Percentiles rank a stretch among this genome's conserved stretches.
phyloP scores from a whole-genome alignment of 139 green algal species.

The Ulvella scutata region DNA sequence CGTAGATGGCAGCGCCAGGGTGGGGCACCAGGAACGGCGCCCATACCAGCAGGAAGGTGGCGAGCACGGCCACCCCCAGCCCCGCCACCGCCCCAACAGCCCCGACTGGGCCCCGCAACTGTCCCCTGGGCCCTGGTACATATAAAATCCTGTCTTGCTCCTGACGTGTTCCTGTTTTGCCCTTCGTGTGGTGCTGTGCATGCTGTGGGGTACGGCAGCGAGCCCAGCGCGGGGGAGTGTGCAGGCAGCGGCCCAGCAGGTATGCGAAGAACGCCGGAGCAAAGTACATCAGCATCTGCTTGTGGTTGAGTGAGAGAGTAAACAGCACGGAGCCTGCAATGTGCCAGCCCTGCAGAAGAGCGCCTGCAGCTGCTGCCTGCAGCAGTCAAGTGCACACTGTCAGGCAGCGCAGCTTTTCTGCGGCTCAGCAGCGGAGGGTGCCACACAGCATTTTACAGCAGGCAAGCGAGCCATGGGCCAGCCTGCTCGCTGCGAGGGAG shows the following conservation, averaged over 20 bases:
- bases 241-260: conserved; percentile 72
- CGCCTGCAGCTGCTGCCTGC: conserved; percentile 32
- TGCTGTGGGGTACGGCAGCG: background rate
- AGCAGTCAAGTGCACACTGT: background rate
- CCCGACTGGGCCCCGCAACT: no score
- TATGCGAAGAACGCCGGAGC: conserved; percentile 92
- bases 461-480: no score
- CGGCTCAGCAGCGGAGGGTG: no score
- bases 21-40: conserved; percentile 59
- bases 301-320: conserved; percentile 79
- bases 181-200: conserved; percentile 8
- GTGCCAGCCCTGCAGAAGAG: conserved; percentile 12
- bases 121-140: background rate
- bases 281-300: conserved; percentile 93
- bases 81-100: conserved; percentile 10
- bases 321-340: conserved; percentile 59
- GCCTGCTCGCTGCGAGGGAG: no score
- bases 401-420: background rate
- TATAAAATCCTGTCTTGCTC: no score
- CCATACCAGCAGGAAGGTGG: conserved; percentile 66
- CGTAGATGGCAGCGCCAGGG: no score
- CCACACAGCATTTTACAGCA: no score
- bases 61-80: conserved; percentile 36
- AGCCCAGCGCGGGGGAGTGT: conserved; percentile 2
- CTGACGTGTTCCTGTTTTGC: background rate